A percentile compares a stretch with the other conserved stretches of the same genome.
Conservation (phyloP, 1,284 basidiomycete genomes). For the Cutaneotrichosporon cavernicola region DNA sequence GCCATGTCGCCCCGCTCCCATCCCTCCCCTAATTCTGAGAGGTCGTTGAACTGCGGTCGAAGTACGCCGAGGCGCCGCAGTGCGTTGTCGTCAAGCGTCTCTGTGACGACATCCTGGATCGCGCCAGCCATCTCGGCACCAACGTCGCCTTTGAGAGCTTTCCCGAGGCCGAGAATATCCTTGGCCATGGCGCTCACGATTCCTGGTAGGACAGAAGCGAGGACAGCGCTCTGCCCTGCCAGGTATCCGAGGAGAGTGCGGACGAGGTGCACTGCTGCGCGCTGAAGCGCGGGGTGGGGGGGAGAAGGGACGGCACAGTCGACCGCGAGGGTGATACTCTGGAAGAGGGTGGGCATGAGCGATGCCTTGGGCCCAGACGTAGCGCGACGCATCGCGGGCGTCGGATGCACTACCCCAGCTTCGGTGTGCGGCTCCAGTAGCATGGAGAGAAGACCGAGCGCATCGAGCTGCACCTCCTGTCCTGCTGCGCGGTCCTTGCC, state of each 20-base stretch:
- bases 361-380: slow-evolving; percentile 52
- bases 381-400: slow-evolving; percentile 57
- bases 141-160: slow-evolving; percentile 50
- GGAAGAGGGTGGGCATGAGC: slow-evolving; percentile 74
- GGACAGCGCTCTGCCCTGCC: slow-evolving; percentile 59
- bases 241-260: slow-evolving; percentile 65
- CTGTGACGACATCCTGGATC: slow-evolving; percentile 56
- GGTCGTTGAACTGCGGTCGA: slow-evolving; percentile 56
- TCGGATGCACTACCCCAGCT: slow-evolving; percentile 53
- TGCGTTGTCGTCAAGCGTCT: slow-evolving; percentile 61
- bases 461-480: slow-evolving; percentile 42
- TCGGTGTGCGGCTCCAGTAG: slow-evolving; percentile 30
- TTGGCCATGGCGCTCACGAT: slow-evolving; percentile 72
- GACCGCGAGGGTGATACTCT: slow-evolving; percentile 72
- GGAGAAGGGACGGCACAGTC: slow-evolving; percentile 57
- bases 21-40: slow-evolving; percentile 43
- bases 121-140: slow-evolving; percentile 60
- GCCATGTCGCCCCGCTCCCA: slow-evolving; percentile 20
- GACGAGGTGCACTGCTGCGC: slow-evolving; percentile 63
- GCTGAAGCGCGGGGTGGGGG: slow-evolving; percentile 63
- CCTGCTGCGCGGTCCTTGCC: slow-evolving; percentile 58
- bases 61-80: slow-evolving; percentile 62
- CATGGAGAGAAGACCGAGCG: slow-evolving; percentile 35
- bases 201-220: slow-evolving; percentile 71
- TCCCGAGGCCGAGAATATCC: slow-evolving; percentile 53